These are phyloP conservation scores for Breviolum minutum DNA, from an alignment of 73 alveolate species.

Conservation along the genomic window DNA sequence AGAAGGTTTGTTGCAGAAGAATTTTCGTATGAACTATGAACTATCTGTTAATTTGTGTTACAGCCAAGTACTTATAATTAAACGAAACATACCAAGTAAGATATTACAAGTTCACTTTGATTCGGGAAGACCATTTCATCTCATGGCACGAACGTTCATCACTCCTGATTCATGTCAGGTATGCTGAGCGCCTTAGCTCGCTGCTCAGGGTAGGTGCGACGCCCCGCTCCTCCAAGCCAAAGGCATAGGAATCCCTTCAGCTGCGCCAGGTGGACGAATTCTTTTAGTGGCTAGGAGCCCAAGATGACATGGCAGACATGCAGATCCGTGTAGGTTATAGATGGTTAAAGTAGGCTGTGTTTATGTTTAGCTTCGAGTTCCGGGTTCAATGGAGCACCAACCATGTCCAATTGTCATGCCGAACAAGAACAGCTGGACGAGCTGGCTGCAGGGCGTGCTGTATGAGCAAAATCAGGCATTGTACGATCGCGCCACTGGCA, in stretches of 20 bases:
- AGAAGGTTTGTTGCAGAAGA: neutral
- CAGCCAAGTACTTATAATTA: too few species aligned
- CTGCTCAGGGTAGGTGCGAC: slow-evolving; percentile 75
- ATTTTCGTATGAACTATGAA: too few species aligned
- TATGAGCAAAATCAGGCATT: slow-evolving; percentile 57
- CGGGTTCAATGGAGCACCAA: too few species aligned
- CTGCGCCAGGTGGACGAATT: slow-evolving; percentile 63
- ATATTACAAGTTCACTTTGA: too few species aligned
- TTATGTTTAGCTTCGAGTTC: too few species aligned
- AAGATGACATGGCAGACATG: neutral
- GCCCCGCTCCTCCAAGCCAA: neutral
- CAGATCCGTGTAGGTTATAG: too few species aligned
- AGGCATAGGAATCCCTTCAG: neutral
- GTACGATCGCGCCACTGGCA: slow-evolving; percentile 39
- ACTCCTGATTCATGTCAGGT: neutral
- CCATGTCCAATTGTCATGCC: too few species aligned
- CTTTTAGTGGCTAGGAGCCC: slow-evolving; percentile 21
- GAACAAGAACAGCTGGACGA: neutral
- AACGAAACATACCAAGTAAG: too few species aligned
- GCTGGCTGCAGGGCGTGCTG: slow-evolving; percentile 57
- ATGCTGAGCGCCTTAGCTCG: slow-evolving; percentile 31
- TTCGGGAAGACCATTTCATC: too few species aligned
- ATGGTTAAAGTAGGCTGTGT: too few species aligned
- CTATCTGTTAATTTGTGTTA: too few species aligned
- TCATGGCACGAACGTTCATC: too few species aligned